Evolutionary conservation across 2,329 filamentous ascomycete species (phyloP), one percentile per base, ranked within the genome.

Genomic region (Ascosphaera aggregata): DNA sequence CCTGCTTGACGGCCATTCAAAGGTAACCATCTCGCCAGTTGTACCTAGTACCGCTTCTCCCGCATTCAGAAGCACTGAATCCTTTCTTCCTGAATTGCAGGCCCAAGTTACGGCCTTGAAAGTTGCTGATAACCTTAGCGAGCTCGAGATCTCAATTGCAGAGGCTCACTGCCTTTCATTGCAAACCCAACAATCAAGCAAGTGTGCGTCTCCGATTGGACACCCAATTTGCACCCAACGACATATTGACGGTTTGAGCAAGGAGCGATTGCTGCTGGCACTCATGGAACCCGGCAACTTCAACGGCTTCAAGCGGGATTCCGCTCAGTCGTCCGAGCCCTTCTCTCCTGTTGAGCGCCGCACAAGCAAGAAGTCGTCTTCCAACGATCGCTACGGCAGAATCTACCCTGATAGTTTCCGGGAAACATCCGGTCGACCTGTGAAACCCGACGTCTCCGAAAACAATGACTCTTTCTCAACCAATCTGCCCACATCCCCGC

Each of bases 321-420:
- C 57, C 16, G 49, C 53, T 43, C 55, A 56, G 38, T 54, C 58
- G 39, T 54, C 53, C 40, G 44, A 48, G 35, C 51, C 58, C 43
- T 56, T 50, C 42, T 54, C 57, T 40, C 56, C 57, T 22, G 52
- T 62, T 42, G 58, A 61, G 49, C 54, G 59, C 36, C 52, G 58
- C 31, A 49, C 59, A 8, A 63, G 60, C 50, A 63, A 62, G 46
- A 62, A 63, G 43, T 60, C 59, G 22, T 59, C 60, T 19, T 63
- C 60, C 15, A 57, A 55, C 42, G 60, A 63, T 43, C 56, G 59
- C 24, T 59, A 61, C 47, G 60, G 59, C 36, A 59, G 58, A 46
- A 52, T 62, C 18, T 62, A 62, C 43, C 57, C 58, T 20, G 61
- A 64, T 44, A 60, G 51, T 41, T 59, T 62, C 43, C 54, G 54